Conservation (phyloP, 257 asterid genomes). For the Cynanchum wilfordii region DNA sequence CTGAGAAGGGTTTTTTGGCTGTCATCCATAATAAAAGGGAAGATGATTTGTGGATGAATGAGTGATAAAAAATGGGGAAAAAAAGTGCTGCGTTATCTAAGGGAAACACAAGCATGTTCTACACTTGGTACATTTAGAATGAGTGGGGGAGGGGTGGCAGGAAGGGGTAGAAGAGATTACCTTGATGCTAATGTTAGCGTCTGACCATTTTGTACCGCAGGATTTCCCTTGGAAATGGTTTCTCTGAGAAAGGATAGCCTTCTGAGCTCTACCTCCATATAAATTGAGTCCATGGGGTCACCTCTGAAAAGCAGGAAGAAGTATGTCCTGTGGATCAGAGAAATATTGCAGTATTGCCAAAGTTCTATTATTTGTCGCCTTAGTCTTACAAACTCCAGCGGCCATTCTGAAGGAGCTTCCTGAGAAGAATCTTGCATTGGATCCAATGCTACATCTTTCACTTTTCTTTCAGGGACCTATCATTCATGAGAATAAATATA, state of each 20-base stretch:
- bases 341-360: conserved; percentile 45
- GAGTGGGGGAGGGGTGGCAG: not conserved
- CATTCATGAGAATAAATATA: not conserved
- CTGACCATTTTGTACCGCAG: conserved; percentile 35
- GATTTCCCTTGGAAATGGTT: conserved; percentile 35
- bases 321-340: conserved; percentile 48
- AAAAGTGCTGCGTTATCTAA: not conserved
- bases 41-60: not conserved
- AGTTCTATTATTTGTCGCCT: conserved; percentile 33
- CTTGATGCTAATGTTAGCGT: conserved; percentile 36
- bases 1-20: conserved; percentile 39
- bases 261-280: conserved; percentile 51
- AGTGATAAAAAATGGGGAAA: not conserved
- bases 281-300: conserved; percentile 44
- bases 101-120: no score
- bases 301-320: conserved; percentile 52
- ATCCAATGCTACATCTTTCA: conserved; percentile 33
- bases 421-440: conserved; percentile 26
- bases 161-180: conserved; percentile 21
- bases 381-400: conserved; percentile 37
- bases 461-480: conserved; percentile 20
- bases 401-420: conserved; percentile 37
- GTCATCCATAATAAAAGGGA: conserved; percentile 5
- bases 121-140: not conserved
- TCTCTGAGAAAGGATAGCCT: conserved; percentile 42